These are phyloP conservation scores for Penicillium lividum DNA, from an alignment of 495 filamentous ascomycete species.

Conservation along the genomic window DNA sequence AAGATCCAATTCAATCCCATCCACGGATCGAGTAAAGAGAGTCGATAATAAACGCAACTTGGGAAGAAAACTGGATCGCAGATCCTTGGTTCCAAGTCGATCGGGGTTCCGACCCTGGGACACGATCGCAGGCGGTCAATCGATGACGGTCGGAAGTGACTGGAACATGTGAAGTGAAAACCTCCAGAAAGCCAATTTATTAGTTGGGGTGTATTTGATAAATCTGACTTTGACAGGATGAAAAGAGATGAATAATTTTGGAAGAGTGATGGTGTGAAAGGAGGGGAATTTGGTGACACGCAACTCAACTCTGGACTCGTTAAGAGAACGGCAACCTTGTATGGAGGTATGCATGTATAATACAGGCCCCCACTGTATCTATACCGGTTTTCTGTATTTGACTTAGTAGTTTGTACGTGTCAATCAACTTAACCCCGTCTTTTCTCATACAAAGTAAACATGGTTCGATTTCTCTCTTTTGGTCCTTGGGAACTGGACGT, in stretches of 20 bases:
- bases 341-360: constrained; percentile 9
- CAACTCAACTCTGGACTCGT: constrained; percentile 11
- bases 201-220: too few relatives aligned
- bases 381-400: neutral
- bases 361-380: neutral
- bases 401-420: too few relatives aligned
- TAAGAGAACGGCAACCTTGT: constrained; percentile 11
- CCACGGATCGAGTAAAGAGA: constrained; percentile 4
- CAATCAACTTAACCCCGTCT: neutral
- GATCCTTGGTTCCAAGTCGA: constrained; percentile 1
- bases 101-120: constrained; percentile 12
- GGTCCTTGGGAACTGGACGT: constrained; percentile 17
- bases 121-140: constrained; percentile 23
- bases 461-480: constrained; percentile 5
- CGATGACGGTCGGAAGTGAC: constrained; percentile 4
- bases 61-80: neutral
- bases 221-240: neutral
- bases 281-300: constrained; percentile 12
- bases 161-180: constrained; percentile 3
- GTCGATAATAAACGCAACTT: neutral
- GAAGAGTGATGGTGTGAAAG: constrained; percentile 4
- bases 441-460: neutral
- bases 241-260: neutral
- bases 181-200: neutral
- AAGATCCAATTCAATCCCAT: constrained; percentile 5